These are phyloP conservation scores for Sphagnum magellanicum DNA, from an alignment of 228 moss, liverwort and hornwort genomes.

Conservation along the genomic window DNA sequence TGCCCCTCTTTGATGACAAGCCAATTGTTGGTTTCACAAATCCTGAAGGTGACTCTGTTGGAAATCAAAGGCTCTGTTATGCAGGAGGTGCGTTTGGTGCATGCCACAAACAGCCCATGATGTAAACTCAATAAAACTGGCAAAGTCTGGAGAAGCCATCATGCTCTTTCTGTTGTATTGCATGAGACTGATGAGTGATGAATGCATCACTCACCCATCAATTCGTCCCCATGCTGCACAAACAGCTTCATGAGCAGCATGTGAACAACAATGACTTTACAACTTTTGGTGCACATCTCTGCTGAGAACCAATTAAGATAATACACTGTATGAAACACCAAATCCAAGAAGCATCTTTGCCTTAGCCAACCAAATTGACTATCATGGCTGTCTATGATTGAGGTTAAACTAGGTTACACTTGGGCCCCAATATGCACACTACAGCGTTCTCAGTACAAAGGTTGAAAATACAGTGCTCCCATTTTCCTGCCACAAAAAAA, in stretches of 20 bases:
- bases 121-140: no score
- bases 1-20: no score
- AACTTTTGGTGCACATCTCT: neutral
- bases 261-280: neutral
- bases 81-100: no score
- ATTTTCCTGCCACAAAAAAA: slow-evolving; percentile 4
- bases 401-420: neutral
- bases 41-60: no score
- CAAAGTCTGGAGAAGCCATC: no score
- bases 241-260: neutral
- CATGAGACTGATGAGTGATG: no score
- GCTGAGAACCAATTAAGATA: neutral
- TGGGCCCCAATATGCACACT: neutral
- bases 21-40: no score
- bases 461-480: slow-evolving; percentile 15
- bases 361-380: neutral
- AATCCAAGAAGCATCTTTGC: neutral
- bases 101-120: no score
- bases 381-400: neutral
- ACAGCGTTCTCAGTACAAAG: neutral
- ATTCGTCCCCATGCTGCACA: neutral
- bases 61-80: no score
- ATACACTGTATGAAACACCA: neutral
- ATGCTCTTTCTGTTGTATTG: no score
- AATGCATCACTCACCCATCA: no score